Base-by-base conservation (phyloP, 2,329 filamentous ascomycete genomes). In the Dryadomyces quercus-mongolicae region DNA sequence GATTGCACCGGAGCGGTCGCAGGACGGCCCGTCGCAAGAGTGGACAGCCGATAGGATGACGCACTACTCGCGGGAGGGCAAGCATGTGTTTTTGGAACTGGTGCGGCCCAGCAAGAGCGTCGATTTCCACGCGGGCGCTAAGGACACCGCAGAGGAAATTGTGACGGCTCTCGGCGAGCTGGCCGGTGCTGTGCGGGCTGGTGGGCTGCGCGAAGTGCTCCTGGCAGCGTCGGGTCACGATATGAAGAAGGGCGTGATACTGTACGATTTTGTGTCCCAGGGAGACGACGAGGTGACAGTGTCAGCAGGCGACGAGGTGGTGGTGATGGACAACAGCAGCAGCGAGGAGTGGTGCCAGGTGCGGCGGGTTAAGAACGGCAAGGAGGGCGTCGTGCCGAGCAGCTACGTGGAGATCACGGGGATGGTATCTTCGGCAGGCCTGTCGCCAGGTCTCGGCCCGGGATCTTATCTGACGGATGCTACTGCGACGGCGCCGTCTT, bases 281-380 rank as follows among this genome's bases (percentile, higher is more conserved):
- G 91, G 91, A 40, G 88, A 95, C 8, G 93, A 98, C 63, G 93
- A 98, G 69, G 92, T 98, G 49, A 95, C 89, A 0, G 93, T 98
- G 49, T 84, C 81, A 25, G 79, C 86, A 21, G 93, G 86, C 44
- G 93, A 98, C 65, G 92, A 98, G 64, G 92, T 98, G 44, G 73
- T 95, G 46, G 75, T 98, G 53, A 68, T 97, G 54, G 92, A 98
- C 65, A 90, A 96, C 64, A 81, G 76, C 38, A 93, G 91, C 70
- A 96, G 91, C 58, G 90, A 96, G 56, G 93, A 98, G 66, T 98
- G 93, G 93, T 97, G 93, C 92, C 90, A 93, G 74, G 89, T 98
- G 40, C 82, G 87, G 56, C 82, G 91, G 40, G 65, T 96, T 59
- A 94, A 90, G 72, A 97, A 90, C 66, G 89, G 89, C 61, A 93